Evolutionary conservation across 2,329 filamentous ascomycete species (phyloP).

Genomic region (Verticillium nubilum): DNA sequence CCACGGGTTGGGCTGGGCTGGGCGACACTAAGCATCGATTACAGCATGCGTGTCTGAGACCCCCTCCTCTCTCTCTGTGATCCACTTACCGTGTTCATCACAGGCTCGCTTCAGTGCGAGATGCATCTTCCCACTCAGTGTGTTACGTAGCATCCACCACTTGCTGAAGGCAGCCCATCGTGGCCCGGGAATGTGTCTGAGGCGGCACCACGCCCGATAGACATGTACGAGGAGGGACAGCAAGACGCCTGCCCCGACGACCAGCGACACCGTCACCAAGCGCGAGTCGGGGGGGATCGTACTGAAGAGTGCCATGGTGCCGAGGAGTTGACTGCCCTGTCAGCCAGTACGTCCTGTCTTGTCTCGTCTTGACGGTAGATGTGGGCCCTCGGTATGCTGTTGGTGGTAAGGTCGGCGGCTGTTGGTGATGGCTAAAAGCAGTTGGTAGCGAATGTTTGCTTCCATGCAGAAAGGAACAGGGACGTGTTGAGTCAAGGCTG

Average conservation of each 20-base stretch:
- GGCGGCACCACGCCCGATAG: constrained; percentile 21
- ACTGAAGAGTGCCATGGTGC: constrained; percentile 4
- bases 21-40: not conserved
- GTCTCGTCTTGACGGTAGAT: not conserved
- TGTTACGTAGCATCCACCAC: constrained; percentile 23
- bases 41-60: constrained; percentile 12
- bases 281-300: not conserved
- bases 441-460: not conserved
- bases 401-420: not conserved
- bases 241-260: constrained; percentile 3
- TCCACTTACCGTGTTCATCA: constrained; percentile 11
- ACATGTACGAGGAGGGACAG: constrained; percentile 7
- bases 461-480: not conserved
- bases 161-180: constrained; percentile 25
- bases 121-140: constrained; percentile 15
- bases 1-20: not conserved
- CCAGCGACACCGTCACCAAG: constrained; percentile 1
- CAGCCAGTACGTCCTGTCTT: not conserved
- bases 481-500: not conserved
- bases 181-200: constrained; percentile 27
- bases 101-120: constrained; percentile 13
- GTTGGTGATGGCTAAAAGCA: not conserved
- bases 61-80: constrained; percentile 1
- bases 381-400: not conserved
- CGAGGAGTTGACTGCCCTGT: not conserved